Evolutionary conservation across 768 basidiomycete species (phyloP).

Genomic region (Sporobolomyces pararoseus): DNA sequence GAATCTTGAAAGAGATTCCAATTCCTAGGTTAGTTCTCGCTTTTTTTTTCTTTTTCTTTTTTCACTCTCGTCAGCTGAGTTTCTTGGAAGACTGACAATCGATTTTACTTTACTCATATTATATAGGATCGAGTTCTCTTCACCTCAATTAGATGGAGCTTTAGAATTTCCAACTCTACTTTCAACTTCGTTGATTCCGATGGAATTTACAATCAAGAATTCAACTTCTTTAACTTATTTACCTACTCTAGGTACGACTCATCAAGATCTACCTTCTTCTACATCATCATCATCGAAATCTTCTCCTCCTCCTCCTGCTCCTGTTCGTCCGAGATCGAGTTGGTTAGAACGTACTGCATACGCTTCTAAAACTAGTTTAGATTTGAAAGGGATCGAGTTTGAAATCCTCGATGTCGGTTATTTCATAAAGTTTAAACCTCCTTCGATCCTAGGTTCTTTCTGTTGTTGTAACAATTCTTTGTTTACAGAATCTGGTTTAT

Average conservation of each 20-base stretch:
- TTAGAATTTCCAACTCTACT: constrained; percentile 34
- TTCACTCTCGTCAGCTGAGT: too few relatives aligned
- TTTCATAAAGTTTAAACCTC: constrained; percentile 19
- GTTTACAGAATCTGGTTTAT: constrained; percentile 28
- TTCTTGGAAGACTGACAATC: too few relatives aligned
- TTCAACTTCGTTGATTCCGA: constrained; percentile 31
- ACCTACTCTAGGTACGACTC: constrained; percentile 1
- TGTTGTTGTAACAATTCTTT: constrained; percentile 12
- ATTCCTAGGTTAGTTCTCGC: constrained; percentile 32
- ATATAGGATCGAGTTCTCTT: constrained; percentile 24
- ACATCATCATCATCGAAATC: background rate
- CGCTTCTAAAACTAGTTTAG: background rate
- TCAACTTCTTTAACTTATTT: constrained; percentile 20
- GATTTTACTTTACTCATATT: too few relatives aligned
- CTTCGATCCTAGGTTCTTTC: too few relatives aligned
- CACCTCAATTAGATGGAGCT: constrained; percentile 17
- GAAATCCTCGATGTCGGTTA: constrained; percentile 32
- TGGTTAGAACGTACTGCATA: background rate
- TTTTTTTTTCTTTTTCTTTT: too few relatives aligned
- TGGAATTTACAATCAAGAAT: constrained; percentile 13
- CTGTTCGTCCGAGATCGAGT: background rate
- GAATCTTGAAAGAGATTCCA: constrained; percentile 23
- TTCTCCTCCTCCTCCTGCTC: background rate
- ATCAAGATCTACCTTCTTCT: background rate
- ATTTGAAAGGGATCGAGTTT: constrained; percentile 19